phyloP scores from a whole-genome alignment of 345 rosid genomes.

The Sonneratia alba region DNA sequence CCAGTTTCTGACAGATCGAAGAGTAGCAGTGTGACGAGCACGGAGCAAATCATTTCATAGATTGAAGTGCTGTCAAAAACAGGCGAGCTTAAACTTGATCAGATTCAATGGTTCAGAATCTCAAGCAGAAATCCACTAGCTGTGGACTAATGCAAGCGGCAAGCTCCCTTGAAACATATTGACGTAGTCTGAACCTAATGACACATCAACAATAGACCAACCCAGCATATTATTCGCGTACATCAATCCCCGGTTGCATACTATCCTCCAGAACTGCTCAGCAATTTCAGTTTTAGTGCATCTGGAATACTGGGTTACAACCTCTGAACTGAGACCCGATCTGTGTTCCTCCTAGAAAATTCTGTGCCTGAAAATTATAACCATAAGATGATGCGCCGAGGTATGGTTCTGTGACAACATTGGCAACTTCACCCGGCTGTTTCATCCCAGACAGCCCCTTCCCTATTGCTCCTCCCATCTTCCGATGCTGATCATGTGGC shows the following conservation, averaged over 20 bases:
- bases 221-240: not conserved
- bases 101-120: not conserved
- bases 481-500: conserved; percentile 18
- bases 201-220: not conserved
- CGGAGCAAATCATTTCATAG: too few species aligned
- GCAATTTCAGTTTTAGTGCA: conserved; percentile 5
- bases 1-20: too few species aligned
- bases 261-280: not conserved
- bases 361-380: conserved; percentile 21
- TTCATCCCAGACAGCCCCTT: conserved; percentile 27
- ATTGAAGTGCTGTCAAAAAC: too few species aligned
- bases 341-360: not conserved
- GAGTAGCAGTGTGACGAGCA: too few species aligned
- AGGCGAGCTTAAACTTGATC: too few species aligned
- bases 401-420: conserved; percentile 27
- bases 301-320: conserved; percentile 6
- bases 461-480: conserved; percentile 4
- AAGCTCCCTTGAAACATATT: not conserved
- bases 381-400: conserved; percentile 49
- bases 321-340: conserved; percentile 6
- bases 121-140: not conserved
- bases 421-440: conserved; percentile 26
- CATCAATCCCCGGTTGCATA: not conserved
- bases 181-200: not conserved
- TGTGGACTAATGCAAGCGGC: not conserved